Base-by-base conservation (phyloP, 345 rosid species). In the Hibiscus mutabilis region DNA sequence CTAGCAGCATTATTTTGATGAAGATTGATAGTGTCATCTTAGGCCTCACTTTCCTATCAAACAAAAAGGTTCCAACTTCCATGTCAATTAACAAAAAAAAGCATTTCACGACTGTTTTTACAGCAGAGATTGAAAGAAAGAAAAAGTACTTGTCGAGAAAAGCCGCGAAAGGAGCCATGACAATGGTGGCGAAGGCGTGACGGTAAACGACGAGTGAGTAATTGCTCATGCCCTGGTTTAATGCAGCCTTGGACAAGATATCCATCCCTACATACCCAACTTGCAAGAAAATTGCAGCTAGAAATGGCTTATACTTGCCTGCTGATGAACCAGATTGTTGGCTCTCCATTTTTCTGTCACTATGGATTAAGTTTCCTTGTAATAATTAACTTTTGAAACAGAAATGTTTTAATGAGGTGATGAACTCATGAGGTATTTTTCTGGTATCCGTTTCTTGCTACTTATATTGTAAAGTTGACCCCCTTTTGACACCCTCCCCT, bases 191-290 rank as follows among this genome's bases (percentile, higher is more conserved):
- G 16, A 90, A 82, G 0, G 86, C 95, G 1, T 90, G 96, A 18
- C 97, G 96, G 66, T 94, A 94, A 33, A 90, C 93, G 1, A 91
- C 95, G 33, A 91, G 86, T 2, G 85, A 93, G 37, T 86, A 94
- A 59, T 85, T 88, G 83, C 98, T 94, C 91, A 87, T 91, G 35
- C 98, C 98, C 27, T 79, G 62, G 78, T 90, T 88, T 18, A 94
- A 70, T 9, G 91, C 98, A 58, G 92, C 89, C 72, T 94, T 94
- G 9, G 91, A 74, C 19, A 90, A 81, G 72, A 90, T 76, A 58
- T 91, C 98, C 97, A 94, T 90, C 12, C 97, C 97, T 2, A 93
- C 91, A 10, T 88, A 52, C 6, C 98, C 98, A 2, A 87, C 77
- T 85, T 94, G 98, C 83, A 91, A 25, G 78, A 91, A 83, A 31